Conservation (phyloP, 345 rosid species). For the Sisymbrium irio region DNA sequence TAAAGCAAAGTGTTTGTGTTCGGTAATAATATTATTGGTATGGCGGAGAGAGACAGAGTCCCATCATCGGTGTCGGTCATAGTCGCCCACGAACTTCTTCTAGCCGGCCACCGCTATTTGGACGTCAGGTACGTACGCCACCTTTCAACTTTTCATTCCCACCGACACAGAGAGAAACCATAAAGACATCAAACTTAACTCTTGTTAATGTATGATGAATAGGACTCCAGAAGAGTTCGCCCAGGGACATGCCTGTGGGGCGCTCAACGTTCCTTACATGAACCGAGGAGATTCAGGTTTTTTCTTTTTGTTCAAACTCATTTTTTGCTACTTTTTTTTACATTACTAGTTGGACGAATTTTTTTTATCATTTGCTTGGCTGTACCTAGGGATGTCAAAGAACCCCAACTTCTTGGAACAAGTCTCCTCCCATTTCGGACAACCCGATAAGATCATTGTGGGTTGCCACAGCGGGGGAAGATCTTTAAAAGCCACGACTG, state of each 20-base stretch:
- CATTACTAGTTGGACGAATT: too few relatives aligned
- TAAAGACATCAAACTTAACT: too few relatives aligned
- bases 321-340: not conserved
- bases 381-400: constrained; percentile 58
- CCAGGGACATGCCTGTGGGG: constrained; percentile 74
- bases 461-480: constrained; percentile 76
- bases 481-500: constrained; percentile 70
- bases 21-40: not conserved
- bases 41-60: constrained; percentile 42
- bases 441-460: constrained; percentile 66
- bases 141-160: not conserved
- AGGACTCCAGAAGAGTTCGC: constrained; percentile 74
- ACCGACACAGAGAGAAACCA: not conserved
- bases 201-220: not conserved
- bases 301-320: not conserved
- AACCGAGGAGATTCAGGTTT: constrained; percentile 66
- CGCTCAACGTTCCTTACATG: constrained; percentile 80
- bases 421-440: constrained; percentile 51
- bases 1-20: not conserved
- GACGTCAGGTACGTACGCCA: constrained; percentile 48
- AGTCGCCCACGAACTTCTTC: constrained; percentile 82
- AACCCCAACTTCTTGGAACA: constrained; percentile 58
- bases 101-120: constrained; percentile 77
- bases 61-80: constrained; percentile 77
- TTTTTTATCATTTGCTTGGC: not conserved